phyloP scores from a whole-genome alignment of 2,329 filamentous ascomycete genomes.

The Didymella lethalis region DNA sequence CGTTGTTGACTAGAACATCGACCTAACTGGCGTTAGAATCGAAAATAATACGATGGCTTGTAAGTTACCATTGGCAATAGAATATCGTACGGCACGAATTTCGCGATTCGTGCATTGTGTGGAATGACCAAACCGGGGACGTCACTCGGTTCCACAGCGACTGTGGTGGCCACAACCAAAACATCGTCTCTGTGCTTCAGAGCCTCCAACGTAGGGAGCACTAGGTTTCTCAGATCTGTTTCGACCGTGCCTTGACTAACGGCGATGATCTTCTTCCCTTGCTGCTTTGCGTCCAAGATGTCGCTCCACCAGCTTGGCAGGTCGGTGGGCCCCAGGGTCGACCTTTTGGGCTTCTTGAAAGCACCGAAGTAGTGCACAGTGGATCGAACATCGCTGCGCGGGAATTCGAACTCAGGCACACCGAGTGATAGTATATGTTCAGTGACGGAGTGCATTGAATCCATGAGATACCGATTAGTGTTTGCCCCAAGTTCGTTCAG shows the following conservation, averaged over 20 bases:
- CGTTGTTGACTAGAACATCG: constrained; percentile 5
- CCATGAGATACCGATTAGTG: not conserved
- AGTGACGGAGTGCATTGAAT: not conserved
- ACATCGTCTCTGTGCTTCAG: constrained; percentile 2
- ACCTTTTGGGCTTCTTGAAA: not conserved
- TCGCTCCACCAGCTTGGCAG: constrained; percentile 3
- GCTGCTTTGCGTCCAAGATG: not conserved
- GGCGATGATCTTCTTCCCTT: constrained; percentile 7
- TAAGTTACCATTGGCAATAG: not conserved
- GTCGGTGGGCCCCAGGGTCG: not conserved
- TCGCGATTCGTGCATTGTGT: constrained; percentile 3
- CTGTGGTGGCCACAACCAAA: not conserved
- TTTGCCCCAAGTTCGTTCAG: not conserved
- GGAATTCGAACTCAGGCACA: constrained; percentile 6
- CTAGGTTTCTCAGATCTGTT: not conserved
- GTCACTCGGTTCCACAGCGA: not conserved
- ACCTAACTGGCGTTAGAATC: not conserved
- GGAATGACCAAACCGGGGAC: not conserved
- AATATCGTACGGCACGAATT: constrained; percentile 6
- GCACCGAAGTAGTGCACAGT: not conserved
- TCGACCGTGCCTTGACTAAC: constrained; percentile 1
- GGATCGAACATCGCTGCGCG: not conserved
- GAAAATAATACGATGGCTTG: not conserved
- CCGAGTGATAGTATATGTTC: not conserved
- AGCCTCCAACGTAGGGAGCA: constrained; percentile 2